Conservation (phyloP, 345 rosid species). For the Draba incana region DNA sequence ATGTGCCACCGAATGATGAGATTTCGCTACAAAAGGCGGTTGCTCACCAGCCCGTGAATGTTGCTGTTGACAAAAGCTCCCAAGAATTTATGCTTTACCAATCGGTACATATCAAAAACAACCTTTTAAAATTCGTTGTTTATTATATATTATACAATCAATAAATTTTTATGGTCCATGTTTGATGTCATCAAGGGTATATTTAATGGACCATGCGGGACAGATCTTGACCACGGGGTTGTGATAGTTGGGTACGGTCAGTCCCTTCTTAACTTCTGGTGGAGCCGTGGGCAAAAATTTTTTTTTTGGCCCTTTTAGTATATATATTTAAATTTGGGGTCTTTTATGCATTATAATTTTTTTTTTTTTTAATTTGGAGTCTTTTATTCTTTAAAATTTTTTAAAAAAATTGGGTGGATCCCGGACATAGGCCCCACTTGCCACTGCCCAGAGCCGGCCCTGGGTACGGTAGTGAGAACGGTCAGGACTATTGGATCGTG, state of each 20-base stretch:
- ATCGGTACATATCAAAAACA: conserved; percentile 22
- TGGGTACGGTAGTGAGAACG: conserved; percentile 42
- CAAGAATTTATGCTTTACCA: conserved; percentile 34
- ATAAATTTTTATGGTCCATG: not conserved
- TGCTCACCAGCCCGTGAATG: conserved; percentile 42
- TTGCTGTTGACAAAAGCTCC: conserved; percentile 23
- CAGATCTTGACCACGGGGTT: conserved; percentile 78
- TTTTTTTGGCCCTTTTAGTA: too few species aligned
- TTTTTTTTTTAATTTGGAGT: too few species aligned
- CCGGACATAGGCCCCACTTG: too few species aligned
- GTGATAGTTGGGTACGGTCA: conserved; percentile 63
- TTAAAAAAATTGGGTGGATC: too few species aligned
- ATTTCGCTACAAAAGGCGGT: conserved; percentile 8
- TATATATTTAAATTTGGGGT: too few species aligned
- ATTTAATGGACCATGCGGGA: conserved; percentile 68
- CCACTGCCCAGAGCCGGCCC: too few species aligned
- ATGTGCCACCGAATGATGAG: conserved; percentile 26
- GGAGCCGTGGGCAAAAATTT: too few species aligned
- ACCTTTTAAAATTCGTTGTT: not conserved
- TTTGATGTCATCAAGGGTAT: conserved; percentile 55
- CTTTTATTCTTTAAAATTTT: too few species aligned
- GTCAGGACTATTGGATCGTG: too few species aligned
- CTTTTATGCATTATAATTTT: too few species aligned
- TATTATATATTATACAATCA: not conserved
- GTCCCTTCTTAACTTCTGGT: too few species aligned